These are phyloP conservation scores for Daldinia sp. DNA, from an alignment of 2,329 filamentous ascomycete species.

Conservation along the genomic window DNA sequence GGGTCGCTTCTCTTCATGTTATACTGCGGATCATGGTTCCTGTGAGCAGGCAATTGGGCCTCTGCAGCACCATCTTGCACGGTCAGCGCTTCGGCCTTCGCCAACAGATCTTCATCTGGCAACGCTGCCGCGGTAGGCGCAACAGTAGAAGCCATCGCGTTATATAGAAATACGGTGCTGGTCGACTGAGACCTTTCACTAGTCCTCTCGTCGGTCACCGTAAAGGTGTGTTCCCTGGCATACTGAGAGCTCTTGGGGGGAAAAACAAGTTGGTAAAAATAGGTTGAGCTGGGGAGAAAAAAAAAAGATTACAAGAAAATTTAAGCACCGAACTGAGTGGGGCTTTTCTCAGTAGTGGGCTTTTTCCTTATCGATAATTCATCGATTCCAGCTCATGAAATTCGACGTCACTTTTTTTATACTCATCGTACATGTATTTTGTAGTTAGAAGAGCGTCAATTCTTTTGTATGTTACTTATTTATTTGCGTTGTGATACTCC, in stretches of 20 bases:
- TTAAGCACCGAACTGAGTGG: slow-evolving; percentile 22
- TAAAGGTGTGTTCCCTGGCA: slow-evolving; percentile 34
- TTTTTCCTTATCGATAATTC: slow-evolving; percentile 32
- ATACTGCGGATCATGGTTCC: slow-evolving; percentile 76
- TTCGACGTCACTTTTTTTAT: slow-evolving; percentile 27
- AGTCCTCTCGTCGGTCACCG: slow-evolving; percentile 33
- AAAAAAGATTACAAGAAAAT: slow-evolving; percentile 29
- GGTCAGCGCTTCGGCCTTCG: slow-evolving; percentile 47
- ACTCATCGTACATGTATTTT: background rate
- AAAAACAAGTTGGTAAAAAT: slow-evolving; percentile 18
- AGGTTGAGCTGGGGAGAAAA: slow-evolving; percentile 11
- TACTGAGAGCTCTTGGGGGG: slow-evolving; percentile 35
- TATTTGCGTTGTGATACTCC: background rate
- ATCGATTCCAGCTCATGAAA: slow-evolving; percentile 1
- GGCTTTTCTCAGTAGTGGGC: slow-evolving; percentile 7
- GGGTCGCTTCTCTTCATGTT: slow-evolving; percentile 91
- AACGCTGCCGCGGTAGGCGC: slow-evolving; percentile 34
- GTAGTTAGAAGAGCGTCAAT: background rate
- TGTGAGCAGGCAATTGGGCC: slow-evolving; percentile 65
- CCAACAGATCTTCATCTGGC: slow-evolving; percentile 47
- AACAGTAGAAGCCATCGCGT: slow-evolving; percentile 43
- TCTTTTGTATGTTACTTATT: slow-evolving; percentile 7
- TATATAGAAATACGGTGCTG: slow-evolving; percentile 12
- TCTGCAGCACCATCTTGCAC: slow-evolving; percentile 42
- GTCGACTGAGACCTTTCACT: slow-evolving; percentile 13